These are phyloP conservation scores for Blepharisma undulans DNA, from an alignment of 169 alveolate genomes.

Conservation along the genomic window DNA sequence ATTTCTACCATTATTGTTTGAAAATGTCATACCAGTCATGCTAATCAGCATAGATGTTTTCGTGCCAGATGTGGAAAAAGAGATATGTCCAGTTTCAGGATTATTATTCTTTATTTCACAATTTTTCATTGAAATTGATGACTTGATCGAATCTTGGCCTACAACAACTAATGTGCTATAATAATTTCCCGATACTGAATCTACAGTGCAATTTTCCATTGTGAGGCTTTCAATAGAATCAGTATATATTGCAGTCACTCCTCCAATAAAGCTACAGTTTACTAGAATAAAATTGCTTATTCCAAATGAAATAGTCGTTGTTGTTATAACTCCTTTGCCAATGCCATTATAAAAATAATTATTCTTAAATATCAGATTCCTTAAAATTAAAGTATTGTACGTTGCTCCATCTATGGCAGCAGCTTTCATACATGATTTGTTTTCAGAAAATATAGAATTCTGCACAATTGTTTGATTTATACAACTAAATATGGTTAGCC, in stretches of 20 bases:
- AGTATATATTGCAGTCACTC: background rate
- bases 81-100: background rate
- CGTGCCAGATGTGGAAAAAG: background rate
- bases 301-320: too few relatives aligned
- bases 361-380: background rate
- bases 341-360: too few relatives aligned
- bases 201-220: background rate
- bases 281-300: background rate
- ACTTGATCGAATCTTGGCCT: background rate
- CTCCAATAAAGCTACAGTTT: background rate
- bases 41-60: background rate
- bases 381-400: too few relatives aligned
- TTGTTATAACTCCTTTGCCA: background rate
- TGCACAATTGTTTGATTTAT: too few relatives aligned
- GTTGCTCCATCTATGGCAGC: too few relatives aligned
- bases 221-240: background rate
- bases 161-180: background rate
- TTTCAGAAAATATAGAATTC: too few relatives aligned
- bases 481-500: background rate
- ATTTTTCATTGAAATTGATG: background rate
- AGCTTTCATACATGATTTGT: too few relatives aligned
- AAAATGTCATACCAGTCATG: background rate
- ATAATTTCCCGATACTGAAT: background rate
- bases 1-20: background rate
- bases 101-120: too few relatives aligned